Base-by-base conservation (phyloP, 2,329 filamentous ascomycete genomes). In the Acrocalymma vagum region DNA sequence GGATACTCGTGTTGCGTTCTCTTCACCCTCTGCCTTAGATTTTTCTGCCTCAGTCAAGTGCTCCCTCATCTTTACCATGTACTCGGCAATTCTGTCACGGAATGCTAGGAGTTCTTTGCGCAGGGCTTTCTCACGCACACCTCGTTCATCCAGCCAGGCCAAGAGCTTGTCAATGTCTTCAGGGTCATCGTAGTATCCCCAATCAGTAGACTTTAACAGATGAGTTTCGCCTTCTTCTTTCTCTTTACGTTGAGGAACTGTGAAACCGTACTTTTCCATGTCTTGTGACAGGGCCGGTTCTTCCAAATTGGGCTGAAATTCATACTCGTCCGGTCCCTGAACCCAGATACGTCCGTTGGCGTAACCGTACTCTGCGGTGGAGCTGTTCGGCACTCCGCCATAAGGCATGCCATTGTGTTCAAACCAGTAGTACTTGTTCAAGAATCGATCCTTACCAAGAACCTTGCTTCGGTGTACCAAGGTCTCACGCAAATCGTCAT, bases 361-460 rank as follows among this genome's bases (percentile, higher is more conserved):
- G 64, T 97, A 99, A 7, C 83, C 86, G 15, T 93, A 91, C 29
- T 85, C 79, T 1, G 90, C 88, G 1, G 93, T 97, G 11, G 92
- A 96, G 69, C 90, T 95, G 51, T 82, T 83, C 0, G 92, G 92
- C 39, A 96, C 78, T 4, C 94, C 94, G 21, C 81, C 90, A 61
- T 93, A 96, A 0, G 94, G 94, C 92, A 97, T 97, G 16, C 92
- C 94, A 62, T 97, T 99, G 49, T 93, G 87, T 72, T 99, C 94
- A 68, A 97, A 96, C 93, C 94, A 99, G 77, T 95, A 97, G 72
- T 97, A 99, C 38, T 93, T 84, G 71, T 99, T 97, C 85, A 93
- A 96, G 77, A 96, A 99, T 29, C 94, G 85, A 71, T 99, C 94
- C 67, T 94, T 93, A 45, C 94, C 94, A 17, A 99, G 78, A 13